Percentiles rank a stretch among this genome's conserved stretches.
phyloP scores from a whole-genome alignment of 352 stramenopile species.

The Peronospora destructor region DNA sequence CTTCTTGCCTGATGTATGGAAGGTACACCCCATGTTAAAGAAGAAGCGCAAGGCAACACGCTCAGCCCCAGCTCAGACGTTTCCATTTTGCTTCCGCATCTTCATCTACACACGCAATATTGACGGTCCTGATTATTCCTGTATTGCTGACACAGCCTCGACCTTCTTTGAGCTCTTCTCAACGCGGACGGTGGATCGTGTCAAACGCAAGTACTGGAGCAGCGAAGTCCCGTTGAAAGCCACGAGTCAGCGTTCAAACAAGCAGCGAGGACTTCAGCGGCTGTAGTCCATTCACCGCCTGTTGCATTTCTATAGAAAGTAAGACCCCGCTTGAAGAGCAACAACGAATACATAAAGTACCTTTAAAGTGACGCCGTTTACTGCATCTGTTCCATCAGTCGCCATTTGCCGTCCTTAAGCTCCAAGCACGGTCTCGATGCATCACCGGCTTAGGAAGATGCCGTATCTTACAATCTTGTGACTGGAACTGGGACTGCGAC shows the following conservation, averaged over 20 bases:
- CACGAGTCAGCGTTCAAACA: slow-evolving; percentile 2
- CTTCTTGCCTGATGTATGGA: slow-evolving; percentile 84
- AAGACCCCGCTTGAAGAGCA: slow-evolving; percentile 2
- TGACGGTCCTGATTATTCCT: slow-evolving; percentile 31
- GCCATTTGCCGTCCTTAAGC: neutral
- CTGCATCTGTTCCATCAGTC: slow-evolving; percentile 9
- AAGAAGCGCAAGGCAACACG: slow-evolving; percentile 86
- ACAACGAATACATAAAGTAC: slow-evolving; percentile 10
- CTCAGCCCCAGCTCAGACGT: slow-evolving; percentile 72
- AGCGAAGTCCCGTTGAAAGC: slow-evolving; percentile 7
- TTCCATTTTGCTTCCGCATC: slow-evolving; percentile 82
- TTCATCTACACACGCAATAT: slow-evolving; percentile 50
- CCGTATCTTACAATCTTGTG: slow-evolving; percentile 64
- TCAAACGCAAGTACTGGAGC: slow-evolving; percentile 70
- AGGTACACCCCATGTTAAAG: slow-evolving; percentile 83
- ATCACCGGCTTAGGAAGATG: slow-evolving; percentile 26
- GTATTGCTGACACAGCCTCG: slow-evolving; percentile 51
- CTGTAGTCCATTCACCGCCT: slow-evolving; percentile 11
- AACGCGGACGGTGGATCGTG: slow-evolving; percentile 75
- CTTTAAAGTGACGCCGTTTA: slow-evolving; percentile 23
- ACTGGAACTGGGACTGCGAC: slow-evolving; percentile 59
- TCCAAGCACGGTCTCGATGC: slow-evolving; percentile 39
- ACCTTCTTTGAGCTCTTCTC: slow-evolving; percentile 83
- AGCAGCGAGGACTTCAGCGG: slow-evolving; percentile 12
- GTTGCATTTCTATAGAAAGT: slow-evolving; percentile 20